Evolutionary conservation across 805 yeast species (phyloP).

Genomic region (Metschnikowia gelsemii): DNA sequence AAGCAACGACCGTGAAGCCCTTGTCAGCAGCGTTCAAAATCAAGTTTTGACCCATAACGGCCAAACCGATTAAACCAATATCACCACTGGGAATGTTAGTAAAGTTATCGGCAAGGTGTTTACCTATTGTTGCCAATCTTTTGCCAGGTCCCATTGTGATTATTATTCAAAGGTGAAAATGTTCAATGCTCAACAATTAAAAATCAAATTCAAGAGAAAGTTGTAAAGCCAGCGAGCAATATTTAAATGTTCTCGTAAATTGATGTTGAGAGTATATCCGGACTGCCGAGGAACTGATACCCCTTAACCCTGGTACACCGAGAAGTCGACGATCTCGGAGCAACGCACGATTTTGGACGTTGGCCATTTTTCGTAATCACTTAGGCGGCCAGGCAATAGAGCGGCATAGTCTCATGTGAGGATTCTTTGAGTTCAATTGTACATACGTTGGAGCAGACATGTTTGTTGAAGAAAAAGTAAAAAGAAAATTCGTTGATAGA

Average conservation of each 20-base stretch:
- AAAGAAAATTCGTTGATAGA: slow-evolving; percentile 5
- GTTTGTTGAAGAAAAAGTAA: slow-evolving; percentile 11
- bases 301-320: neutral
- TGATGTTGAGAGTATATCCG: too few species aligned
- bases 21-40: slow-evolving; percentile 98
- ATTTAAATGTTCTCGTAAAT: neutral
- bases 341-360: slow-evolving; percentile 1
- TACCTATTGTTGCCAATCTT: slow-evolving; percentile 4
- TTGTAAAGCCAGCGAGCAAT: too few species aligned
- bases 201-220: neutral
- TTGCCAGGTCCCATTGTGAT: neutral
- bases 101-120: slow-evolving; percentile 24
- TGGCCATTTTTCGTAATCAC: neutral
- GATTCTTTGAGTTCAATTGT: neutral
- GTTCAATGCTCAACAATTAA: neutral
- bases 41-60: slow-evolving; percentile 99
- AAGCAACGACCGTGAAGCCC: slow-evolving; percentile 97
- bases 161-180: neutral
- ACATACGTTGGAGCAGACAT: slow-evolving; percentile 49
- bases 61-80: slow-evolving; percentile 98
- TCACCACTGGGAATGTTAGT: slow-evolving; percentile 64
- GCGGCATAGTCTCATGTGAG: neutral
- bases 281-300: too few species aligned
- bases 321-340: slow-evolving; percentile 2
- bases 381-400: neutral